Evolutionary conservation across 768 basidiomycete species (phyloP).

Genomic region (Kwoniella shandongensis): DNA sequence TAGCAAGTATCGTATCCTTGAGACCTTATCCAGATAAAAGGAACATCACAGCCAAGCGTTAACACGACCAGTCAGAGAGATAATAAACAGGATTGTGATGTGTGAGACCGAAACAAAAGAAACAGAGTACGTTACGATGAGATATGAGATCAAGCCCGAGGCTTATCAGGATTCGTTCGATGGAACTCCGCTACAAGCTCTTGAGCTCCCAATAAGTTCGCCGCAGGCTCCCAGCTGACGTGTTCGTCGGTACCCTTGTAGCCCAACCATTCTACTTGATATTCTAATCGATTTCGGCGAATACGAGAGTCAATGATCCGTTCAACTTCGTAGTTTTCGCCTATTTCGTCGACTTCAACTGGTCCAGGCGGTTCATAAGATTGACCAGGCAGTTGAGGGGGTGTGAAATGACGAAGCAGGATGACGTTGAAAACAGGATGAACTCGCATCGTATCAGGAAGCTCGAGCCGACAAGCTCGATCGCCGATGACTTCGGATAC

Average conservation of each 20-base stretch:
- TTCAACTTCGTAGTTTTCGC: neutral
- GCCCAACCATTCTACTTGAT: neutral
- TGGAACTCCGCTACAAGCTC: neutral
- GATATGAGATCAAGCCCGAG: too few species aligned
- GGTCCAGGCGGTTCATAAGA: neutral
- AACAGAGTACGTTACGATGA: too few species aligned
- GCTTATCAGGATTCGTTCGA: neutral
- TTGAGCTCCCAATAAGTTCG: neutral
- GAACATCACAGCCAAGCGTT: too few species aligned
- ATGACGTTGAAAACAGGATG: constrained; percentile 35
- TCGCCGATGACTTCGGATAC: constrained; percentile 20
- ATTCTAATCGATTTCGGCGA: neutral
- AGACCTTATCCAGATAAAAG: too few species aligned
- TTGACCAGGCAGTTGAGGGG: neutral
- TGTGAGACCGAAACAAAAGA: too few species aligned
- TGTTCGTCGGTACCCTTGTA: neutral
- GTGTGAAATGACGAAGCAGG: constrained; percentile 17
- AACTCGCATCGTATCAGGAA: constrained; percentile 18
- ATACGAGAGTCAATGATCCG: neutral
- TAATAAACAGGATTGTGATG: too few species aligned
- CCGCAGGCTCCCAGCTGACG: neutral
- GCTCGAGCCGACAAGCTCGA: constrained; percentile 22
- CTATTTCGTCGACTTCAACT: neutral
- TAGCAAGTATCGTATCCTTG: too few species aligned
- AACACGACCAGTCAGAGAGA: too few species aligned